Base-by-base conservation (phyloP, 208 protist species). In the Porcisia hertigi region DNA sequence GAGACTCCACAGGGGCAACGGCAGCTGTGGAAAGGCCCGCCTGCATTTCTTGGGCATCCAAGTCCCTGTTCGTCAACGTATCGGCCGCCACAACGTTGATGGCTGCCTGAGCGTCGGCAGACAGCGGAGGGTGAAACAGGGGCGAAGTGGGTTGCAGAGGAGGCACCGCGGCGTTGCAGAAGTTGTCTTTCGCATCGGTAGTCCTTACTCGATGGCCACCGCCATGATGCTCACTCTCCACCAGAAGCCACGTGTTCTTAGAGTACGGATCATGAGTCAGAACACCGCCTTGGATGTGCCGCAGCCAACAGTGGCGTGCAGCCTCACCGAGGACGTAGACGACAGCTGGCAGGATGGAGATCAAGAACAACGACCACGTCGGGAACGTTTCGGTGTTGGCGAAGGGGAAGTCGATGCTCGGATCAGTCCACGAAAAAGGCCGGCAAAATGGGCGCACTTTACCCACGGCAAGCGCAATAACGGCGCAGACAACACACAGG, bases 361-460 rank as follows among this genome's bases (percentile, higher is more conserved):
- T 90, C 41, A 77, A 39, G 20, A 67, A 52, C 54, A 94, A 59
- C 41, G 86, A 85, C 86, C 86, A 94, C 4, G 73, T 77, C 0
- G 90, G 87, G 69, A 94, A 91, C 0, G 86, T 87, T 23, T 69
- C 75, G 1, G 36, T 7, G 7, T 49, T 75, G 23, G 55, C 74
- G 79, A 83, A 87, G 0, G 87, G 73, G 55, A 84, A 74, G 62
- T 39, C 34, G 60, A 94, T 90, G 43, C 71, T 79, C 0, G 67
- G 23, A 62, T 94, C 90, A 0, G 70, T 65, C 87, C 85, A 90
- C 6, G 77, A 84, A 67, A 94, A 94, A 0, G 67, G n/a, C 0
- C 87, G 78, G 74, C 90, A 94, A 78, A 86, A 67, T 1, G 86
- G 87, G 18, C 57, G 69, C 4, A 82, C 84, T 16, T 60, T 67